Evolutionary conservation across 2,329 filamentous ascomycete genomes (phyloP).

Genomic region (Eurotiales sp.): DNA sequence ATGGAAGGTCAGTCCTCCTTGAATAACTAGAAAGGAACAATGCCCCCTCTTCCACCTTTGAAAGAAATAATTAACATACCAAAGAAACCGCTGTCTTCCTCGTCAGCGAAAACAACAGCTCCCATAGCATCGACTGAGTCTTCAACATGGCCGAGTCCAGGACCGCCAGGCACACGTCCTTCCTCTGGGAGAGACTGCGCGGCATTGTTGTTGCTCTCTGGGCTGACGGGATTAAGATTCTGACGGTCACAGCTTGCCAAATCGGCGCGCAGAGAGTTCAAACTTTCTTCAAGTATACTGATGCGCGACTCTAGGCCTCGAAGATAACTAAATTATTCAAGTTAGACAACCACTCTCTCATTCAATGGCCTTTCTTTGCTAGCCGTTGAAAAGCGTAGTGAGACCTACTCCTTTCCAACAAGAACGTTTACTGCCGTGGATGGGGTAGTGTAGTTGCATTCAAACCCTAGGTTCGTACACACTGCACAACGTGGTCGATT

Average conservation of each 20-base stretch:
- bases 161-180: neutral
- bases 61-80: constrained; percentile 20
- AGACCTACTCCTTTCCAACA: constrained; percentile 36
- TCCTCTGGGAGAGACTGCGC: neutral
- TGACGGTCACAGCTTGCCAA: neutral
- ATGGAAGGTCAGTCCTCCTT: neutral
- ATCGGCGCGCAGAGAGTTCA: constrained; percentile 16
- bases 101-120: constrained; percentile 33
- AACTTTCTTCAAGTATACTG: constrained; percentile 24
- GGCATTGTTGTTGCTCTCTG: neutral
- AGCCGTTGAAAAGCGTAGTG: neutral
- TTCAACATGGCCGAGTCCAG: constrained; percentile 18
- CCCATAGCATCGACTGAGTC: constrained; percentile 36
- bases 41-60: too few species aligned
- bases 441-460: constrained; percentile 42
- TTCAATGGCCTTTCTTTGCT: too few species aligned
- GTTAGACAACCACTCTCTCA: neutral
- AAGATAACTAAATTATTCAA: constrained; percentile 16
- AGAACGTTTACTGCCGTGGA: constrained; percentile 36
- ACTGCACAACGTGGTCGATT: constrained; percentile 40
- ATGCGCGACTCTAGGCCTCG: constrained; percentile 26
- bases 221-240: neutral
- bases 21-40: neutral
- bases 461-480: constrained; percentile 40
- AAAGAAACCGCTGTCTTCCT: constrained; percentile 35